These are phyloP conservation scores for Cercophora sp. DNA, from an alignment of 495 filamentous ascomycete species.

Conservation along the genomic window DNA sequence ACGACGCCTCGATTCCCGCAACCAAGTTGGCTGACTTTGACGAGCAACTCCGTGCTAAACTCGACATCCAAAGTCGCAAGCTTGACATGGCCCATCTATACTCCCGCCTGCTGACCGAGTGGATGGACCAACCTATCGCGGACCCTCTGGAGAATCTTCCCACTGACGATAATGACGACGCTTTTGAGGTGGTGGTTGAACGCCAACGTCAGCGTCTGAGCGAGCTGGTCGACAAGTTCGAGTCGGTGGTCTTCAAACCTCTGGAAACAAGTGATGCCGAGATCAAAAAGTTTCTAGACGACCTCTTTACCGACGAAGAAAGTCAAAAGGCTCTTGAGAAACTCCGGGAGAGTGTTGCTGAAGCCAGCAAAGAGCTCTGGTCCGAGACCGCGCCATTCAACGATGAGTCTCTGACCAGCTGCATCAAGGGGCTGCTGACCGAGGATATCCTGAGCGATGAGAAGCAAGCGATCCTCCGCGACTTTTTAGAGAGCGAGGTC, in stretches of 20 bases:
- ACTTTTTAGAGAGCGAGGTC: conserved; percentile 54
- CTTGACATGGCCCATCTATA: conserved; percentile 60
- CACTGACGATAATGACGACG: conserved; percentile 19
- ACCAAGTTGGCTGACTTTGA: conserved; percentile 37
- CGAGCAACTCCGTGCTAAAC: conserved; percentile 36
- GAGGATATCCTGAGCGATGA: conserved; percentile 60
- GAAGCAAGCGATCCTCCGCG: conserved; percentile 55
- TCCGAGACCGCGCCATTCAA: conserved; percentile 26
- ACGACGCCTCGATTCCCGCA: conserved; percentile 33
- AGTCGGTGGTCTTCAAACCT: conserved; percentile 54
- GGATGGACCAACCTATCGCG: conserved; percentile 41
- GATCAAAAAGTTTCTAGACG: conserved; percentile 50
- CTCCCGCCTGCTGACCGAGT: conserved; percentile 59
- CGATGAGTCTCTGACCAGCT: conserved; percentile 24
- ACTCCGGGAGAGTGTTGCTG: conserved; percentile 20
- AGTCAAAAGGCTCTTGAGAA: conserved; percentile 29
- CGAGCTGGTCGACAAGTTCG: conserved; percentile 52
- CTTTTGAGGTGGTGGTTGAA: conserved; percentile 33
- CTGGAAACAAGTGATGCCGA: conserved; percentile 43
- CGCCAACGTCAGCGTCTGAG: conserved; percentile 48
- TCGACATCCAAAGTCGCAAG: conserved; percentile 48
- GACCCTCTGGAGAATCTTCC: conserved; percentile 16
- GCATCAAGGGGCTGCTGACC: conserved; percentile 53
- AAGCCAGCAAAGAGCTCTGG: conserved; percentile 14
- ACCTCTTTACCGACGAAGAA: conserved; percentile 44